Conservation (phyloP, 106 monocot genomes). For the Dioscorea dumetorum region DNA sequence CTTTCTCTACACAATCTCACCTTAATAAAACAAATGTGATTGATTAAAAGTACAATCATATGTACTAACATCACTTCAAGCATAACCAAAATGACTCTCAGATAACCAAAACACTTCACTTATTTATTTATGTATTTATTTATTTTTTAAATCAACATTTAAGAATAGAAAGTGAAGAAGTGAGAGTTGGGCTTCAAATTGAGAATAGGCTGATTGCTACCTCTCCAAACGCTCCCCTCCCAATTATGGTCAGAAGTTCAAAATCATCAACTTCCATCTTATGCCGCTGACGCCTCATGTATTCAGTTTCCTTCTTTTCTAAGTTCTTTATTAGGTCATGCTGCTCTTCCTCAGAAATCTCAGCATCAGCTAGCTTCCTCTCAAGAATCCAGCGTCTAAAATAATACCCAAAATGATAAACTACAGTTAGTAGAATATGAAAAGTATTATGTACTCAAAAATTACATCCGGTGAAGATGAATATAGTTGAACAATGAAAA, state of each 20-base stretch:
- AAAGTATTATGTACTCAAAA: neutral
- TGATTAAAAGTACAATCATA: neutral
- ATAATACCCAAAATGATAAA: neutral
- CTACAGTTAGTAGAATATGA: neutral
- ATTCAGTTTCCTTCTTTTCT: slow-evolving; percentile 78
- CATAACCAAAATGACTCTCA: neutral
- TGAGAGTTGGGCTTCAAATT: no score
- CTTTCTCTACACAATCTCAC: slow-evolving; percentile 72
- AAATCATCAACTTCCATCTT: slow-evolving; percentile 83
- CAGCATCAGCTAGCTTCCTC: slow-evolving; percentile 78
- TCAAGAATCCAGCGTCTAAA: slow-evolving; percentile 62
- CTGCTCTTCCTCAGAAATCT: slow-evolving; percentile 77
- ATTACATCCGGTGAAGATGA: neutral
- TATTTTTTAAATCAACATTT: no score
- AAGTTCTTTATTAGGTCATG: slow-evolving; percentile 60
- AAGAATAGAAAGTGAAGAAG: no score
- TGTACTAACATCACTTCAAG: neutral
- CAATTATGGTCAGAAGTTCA: slow-evolving; percentile 68
- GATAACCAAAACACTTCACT: no score
- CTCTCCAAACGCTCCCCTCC: slow-evolving; percentile 82
- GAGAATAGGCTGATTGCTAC: slow-evolving; percentile 5
- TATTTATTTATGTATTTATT: no score
- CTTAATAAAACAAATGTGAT: slow-evolving; percentile 15
- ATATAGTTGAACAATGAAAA: no score
- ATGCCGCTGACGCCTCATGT: slow-evolving; percentile 75